Conservation (phyloP, 169 alveolate genomes). For the Eimeria maxima region DNA sequence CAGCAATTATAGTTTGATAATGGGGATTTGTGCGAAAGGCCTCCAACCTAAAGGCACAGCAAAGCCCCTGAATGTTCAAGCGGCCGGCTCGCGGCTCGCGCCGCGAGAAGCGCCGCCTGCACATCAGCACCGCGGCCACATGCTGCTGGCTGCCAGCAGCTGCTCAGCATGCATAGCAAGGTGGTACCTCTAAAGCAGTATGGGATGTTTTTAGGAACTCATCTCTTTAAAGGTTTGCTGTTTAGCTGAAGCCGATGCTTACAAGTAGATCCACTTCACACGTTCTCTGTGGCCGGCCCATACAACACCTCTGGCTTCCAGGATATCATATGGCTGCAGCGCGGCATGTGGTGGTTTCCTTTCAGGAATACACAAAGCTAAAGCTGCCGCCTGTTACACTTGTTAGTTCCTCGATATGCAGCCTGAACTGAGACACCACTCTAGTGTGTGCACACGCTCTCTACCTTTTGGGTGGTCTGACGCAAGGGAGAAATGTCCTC, state of each 20-base stretch:
- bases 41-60: slow-evolving; percentile 65
- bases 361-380: neutral
- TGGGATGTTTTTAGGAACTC: neutral
- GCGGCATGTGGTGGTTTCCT: slow-evolving; percentile 26
- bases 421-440: slow-evolving; percentile 16
- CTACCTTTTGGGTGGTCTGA: neutral
- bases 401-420: neutral
- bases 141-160: slow-evolving; percentile 83
- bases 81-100: slow-evolving; percentile 81
- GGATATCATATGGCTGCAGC: slow-evolving; percentile 6
- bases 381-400: neutral
- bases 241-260: neutral
- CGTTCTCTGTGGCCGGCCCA: slow-evolving; percentile 59
- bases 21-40: slow-evolving; percentile 56
- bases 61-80: slow-evolving; percentile 74
- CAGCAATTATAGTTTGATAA: slow-evolving; percentile 63
- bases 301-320: slow-evolving; percentile 4
- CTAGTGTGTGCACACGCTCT: slow-evolving; percentile 51
- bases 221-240: slow-evolving; percentile 3
- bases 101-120: slow-evolving; percentile 83
- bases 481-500: neutral
- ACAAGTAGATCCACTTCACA: slow-evolving; percentile 11
- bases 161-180: slow-evolving; percentile 68
- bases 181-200: neutral
- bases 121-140: slow-evolving; percentile 81